Evolutionary conservation across 2,329 filamentous ascomycete genomes (phyloP).

Genomic region (Phialophora verrucosa): DNA sequence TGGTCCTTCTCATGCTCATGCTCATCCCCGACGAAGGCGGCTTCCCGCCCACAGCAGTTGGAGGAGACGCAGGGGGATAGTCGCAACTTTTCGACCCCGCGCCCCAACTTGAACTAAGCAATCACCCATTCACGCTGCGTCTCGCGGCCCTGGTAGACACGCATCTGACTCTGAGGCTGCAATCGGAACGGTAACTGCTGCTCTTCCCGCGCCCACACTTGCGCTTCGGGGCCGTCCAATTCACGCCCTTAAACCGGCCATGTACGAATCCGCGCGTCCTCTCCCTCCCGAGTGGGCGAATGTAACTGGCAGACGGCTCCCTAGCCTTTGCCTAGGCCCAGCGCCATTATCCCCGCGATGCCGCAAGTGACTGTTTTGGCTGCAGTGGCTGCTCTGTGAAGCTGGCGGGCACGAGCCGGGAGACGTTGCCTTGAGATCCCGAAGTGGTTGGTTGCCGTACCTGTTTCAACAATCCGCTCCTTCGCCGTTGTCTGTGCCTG

Average conservation of each 20-base stretch:
- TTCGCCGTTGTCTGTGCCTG: slow-evolving; percentile 13
- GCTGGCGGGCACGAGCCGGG: slow-evolving; percentile 9
- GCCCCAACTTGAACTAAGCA: not conserved
- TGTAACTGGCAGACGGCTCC: slow-evolving; percentile 4
- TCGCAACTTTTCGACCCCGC: not conserved
- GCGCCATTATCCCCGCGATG: slow-evolving; percentile 10
- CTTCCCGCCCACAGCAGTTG: slow-evolving; percentile 11
- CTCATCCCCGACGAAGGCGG: slow-evolving; percentile 1
- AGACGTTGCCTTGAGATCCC: not conserved
- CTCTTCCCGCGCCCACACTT: not conserved
- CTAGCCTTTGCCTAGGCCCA: not conserved
- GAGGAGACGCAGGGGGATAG: not conserved
- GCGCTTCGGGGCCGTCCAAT: slow-evolving; percentile 1
- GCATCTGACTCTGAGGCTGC: slow-evolving; percentile 10
- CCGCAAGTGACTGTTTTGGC: slow-evolving; percentile 1
- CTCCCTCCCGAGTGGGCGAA: not conserved
- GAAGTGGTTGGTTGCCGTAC: slow-evolving; percentile 10
- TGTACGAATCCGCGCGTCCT: slow-evolving; percentile 11
- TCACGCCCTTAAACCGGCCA: not conserved
- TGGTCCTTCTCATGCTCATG: not conserved
- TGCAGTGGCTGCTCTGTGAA: not conserved
- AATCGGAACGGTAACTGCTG: slow-evolving; percentile 8
- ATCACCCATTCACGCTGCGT: not conserved
- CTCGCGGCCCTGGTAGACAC: not conserved
- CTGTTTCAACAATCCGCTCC: slow-evolving; percentile 15